Percentiles rank a stretch among this genome's conserved stretches.
Conservation (phyloP, 2,329 filamentous ascomycete species). For the Diaporthe sp. region DNA sequence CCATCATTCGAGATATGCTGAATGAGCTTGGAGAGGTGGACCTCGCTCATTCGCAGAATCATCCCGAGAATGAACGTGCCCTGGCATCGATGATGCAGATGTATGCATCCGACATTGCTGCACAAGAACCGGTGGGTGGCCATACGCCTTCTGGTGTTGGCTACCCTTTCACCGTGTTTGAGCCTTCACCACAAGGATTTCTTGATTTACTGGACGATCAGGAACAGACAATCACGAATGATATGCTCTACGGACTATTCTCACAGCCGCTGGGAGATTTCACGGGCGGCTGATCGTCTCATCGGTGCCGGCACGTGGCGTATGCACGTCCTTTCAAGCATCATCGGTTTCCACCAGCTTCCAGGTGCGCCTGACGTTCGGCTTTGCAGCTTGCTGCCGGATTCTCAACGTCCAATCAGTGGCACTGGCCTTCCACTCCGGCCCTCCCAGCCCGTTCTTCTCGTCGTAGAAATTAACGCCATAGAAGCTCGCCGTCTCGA, state of each 20-base stretch:
- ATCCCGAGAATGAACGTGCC: background rate
- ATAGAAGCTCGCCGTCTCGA: conserved; percentile 4
- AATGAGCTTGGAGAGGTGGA: background rate
- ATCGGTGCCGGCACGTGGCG: background rate
- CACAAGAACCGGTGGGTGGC: background rate
- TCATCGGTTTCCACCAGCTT: background rate
- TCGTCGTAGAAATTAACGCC: conserved; percentile 8
- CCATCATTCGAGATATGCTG: background rate
- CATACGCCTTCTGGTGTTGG: background rate
- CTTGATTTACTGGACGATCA: background rate
- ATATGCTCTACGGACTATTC: conserved; percentile 6
- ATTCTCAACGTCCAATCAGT: background rate
- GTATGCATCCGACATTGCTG: background rate
- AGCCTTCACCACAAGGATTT: background rate
- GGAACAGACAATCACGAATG: background rate
- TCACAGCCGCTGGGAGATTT: background rate
- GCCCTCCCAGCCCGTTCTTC: background rate
- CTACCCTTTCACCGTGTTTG: background rate
- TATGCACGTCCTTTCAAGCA: background rate
- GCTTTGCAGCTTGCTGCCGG: background rate
- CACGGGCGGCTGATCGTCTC: background rate
- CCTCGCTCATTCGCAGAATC: background rate
- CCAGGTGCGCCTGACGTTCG: background rate
- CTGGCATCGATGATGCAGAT: background rate
- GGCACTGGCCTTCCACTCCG: background rate